Evolutionary conservation across 192 early-diverging fungal species (phyloP), one percentile per base, ranked within the genome.

Genomic region (Coemansia asiatica): DNA sequence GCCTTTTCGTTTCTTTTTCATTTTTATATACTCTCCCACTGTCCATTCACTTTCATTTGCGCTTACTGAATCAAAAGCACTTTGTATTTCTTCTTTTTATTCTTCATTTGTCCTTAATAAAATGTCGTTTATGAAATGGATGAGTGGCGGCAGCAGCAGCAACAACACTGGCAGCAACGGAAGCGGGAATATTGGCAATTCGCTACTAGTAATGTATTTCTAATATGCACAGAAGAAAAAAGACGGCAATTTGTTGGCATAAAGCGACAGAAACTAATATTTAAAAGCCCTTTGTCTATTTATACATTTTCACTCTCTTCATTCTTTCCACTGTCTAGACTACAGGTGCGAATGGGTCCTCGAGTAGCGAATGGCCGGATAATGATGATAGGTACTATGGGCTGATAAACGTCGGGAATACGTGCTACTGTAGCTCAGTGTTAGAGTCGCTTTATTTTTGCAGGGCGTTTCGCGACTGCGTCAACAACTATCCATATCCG

Each of bases 371-470:
- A 48, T 81, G 84, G 61, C 83, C 73, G n/a, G 85, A 85, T 31
- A 86, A 88, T 66, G 77, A 83, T 26, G 94, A 95, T 49, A 72
- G 92, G 48, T 93, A 88, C 81, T 92, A 89, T 67, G 95, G 95
- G 15, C 80, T 97, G 19, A 91, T 95, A 71, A 97, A 97, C 84
- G 92, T 94, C n/a, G 76, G 72, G 25, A 79, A 78, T 51, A 76
- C 61, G 18, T 76, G 95, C 72, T 98, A 98, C 71, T 90, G 91
- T 67, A 99, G 96, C 80, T 97, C 95, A 6, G 90, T 99, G 12
- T 77, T 99, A 2, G 95, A 99, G 83, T 92, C 94, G 18, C 85
- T 99, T 58, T 99, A 98, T 79, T 95, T 91, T 69, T 95, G 95
- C 75, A 85, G 87, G 50, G 91, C 95, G 0, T 99, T 99, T 68